Evolutionary conservation across 106 monocot genomes (phyloP), one percentile per base, ranked within the genome.

Genomic region (Platanthera guangdongensis): DNA sequence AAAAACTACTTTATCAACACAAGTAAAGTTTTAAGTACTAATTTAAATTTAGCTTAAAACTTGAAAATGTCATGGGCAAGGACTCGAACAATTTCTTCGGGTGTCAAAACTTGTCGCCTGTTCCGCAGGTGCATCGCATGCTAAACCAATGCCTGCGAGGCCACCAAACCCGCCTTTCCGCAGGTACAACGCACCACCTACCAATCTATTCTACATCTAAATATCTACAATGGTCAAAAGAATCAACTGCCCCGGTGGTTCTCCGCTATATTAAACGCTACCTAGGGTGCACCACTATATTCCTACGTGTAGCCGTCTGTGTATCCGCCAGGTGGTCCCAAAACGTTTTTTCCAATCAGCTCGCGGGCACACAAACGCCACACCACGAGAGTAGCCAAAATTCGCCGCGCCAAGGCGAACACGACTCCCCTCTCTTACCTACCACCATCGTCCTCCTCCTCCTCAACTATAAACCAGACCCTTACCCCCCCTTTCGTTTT

Each of bases 391-490:
- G 13, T 55, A 55, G 0, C 12, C 55, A 1, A 60, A 60, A 60
- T 21, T 19, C 5, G 21, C 59, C 57, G 57, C 39, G 39, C 57
- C 57, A 14, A 57, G 6, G 28, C 21, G 21, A 28, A 22, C 32
- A 67, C 32, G 47, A 16, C 15, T 47, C 47, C 4, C 4, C 48
- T 71, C 70, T 71, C 48, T 16, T n/a, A 46, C 70, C 47, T 47
- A 46, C 47, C 28, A 60, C 60, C 7, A 6, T 16, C 60, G 15
- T 16, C 60, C 1, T 71, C 47, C n/a, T n/a, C 70, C 45, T 48
- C 47, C 70, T 1, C 39, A 3, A 49, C 39, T 71, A 71, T 71
- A 71, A 71, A 71, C 47, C 67, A 25, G 32, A 67, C 67, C 67
- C 13, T n/a, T 9, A 32, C 47, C 15, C 45, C 45, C 47, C 16